phyloP scores from a whole-genome alignment of 257 asterid species.

The Solanum rostratum region DNA sequence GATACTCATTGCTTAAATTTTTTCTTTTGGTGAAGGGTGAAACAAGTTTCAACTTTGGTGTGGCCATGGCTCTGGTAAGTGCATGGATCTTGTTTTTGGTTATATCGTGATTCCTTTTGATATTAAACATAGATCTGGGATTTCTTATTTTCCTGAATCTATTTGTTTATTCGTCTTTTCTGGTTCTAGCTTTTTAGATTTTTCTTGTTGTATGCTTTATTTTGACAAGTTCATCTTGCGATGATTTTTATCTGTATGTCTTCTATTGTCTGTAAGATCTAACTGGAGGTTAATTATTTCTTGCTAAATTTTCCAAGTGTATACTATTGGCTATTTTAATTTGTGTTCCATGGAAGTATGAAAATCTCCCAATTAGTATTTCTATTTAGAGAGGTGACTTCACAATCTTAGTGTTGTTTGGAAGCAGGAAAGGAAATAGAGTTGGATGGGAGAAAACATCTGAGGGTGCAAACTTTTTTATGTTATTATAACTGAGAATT shows the following conservation, averaged over 20 bases:
- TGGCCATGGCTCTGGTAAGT: conserved; percentile 72
- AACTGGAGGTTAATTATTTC: not conserved
- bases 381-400: not conserved
- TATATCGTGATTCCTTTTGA: not conserved
- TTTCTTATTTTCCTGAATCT: not conserved
- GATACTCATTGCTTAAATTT: not conserved
- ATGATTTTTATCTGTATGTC: not conserved
- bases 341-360: not conserved
- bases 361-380: too few species aligned
- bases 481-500: not conserved
- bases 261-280: not conserved
- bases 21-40: not conserved
- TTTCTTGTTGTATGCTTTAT: not conserved
- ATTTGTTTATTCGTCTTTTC: not conserved
- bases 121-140: not conserved
- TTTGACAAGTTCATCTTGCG: not conserved
- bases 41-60: conserved; percentile 15
- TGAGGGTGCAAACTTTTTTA: not conserved
- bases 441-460: not conserved
- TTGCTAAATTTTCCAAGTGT: not conserved
- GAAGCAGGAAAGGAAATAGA: not conserved
- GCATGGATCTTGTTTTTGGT: not conserved
- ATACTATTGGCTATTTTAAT: not conserved
- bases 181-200: not conserved
- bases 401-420: not conserved